Conservation (phyloP, 139 green algal genomes). For the Edaphochlamys debaryana region DNA sequence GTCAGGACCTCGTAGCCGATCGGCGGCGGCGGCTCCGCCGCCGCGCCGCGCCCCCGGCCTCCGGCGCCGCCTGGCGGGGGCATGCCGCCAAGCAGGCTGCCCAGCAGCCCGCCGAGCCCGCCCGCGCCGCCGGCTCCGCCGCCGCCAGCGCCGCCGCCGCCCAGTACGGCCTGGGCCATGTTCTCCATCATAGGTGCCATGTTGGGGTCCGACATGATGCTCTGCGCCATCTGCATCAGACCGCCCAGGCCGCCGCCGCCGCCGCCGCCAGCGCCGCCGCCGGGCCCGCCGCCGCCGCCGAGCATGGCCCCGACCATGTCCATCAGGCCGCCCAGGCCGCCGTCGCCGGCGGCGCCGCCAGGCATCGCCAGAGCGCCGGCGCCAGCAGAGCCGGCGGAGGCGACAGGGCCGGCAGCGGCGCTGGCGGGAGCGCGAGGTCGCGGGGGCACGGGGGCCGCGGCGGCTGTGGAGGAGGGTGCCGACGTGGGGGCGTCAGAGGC, state of each 20-base stretch:
- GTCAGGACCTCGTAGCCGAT: slow-evolving; percentile 31
- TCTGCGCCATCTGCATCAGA: slow-evolving; percentile 56
- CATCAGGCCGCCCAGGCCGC: slow-evolving; percentile 41
- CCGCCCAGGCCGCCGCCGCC: slow-evolving; percentile 51
- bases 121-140: slow-evolving; percentile 32
- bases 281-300: not conserved
- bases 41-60: not conserved
- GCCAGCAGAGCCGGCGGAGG: not conserved
- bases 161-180: slow-evolving; percentile 29
- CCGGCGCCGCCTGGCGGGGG: not conserved
- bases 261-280: slow-evolving; percentile 2
- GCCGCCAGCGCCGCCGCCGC: slow-evolving; percentile 8
- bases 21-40: not conserved
- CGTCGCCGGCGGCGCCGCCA: not conserved
- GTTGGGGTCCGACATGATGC: slow-evolving; percentile 50
- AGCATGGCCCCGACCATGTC: slow-evolving; percentile 53
- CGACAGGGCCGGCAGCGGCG: not conserved
- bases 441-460: not conserved
- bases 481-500: not conserved
- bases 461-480: not conserved
- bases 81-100: slow-evolving; percentile 43
- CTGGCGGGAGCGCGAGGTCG: too few relatives aligned
- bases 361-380: not conserved
- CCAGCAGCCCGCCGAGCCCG: slow-evolving; percentile 25
- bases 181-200: slow-evolving; percentile 57